Percentiles rank a stretch among this genome's conserved stretches.
These are phyloP conservation scores for Fusarium sp. DNA, from an alignment of 2,329 filamentous ascomycete genomes.

Conservation along the genomic window DNA sequence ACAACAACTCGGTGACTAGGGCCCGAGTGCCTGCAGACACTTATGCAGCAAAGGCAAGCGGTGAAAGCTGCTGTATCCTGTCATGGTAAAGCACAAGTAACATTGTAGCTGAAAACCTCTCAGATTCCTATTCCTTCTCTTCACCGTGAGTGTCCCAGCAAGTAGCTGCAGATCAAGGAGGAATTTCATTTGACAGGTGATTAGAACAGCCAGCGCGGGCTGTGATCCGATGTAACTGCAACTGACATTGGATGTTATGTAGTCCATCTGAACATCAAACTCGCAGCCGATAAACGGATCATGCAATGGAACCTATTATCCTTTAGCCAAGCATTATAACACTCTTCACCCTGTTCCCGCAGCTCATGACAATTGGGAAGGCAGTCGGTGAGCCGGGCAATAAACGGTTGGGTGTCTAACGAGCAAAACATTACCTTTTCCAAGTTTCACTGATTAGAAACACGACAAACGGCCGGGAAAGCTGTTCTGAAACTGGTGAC, in stretches of 20 bases:
- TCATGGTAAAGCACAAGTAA: slow-evolving; percentile 24
- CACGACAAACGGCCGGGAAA: slow-evolving; percentile 4
- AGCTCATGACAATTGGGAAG: slow-evolving; percentile 20
- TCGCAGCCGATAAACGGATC: slow-evolving; percentile 26
- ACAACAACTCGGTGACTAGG: slow-evolving; percentile 28
- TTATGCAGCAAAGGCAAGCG: slow-evolving; percentile 42
- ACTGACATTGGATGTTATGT: slow-evolving; percentile 14
- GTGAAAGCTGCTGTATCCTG: slow-evolving; percentile 35
- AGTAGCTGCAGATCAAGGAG: slow-evolving; percentile 25
- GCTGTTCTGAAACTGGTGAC: slow-evolving; percentile 7
- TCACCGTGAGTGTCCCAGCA: slow-evolving; percentile 16
- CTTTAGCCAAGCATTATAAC: slow-evolving; percentile 13
- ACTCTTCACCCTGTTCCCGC: slow-evolving; percentile 1
- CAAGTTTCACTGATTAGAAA: slow-evolving; percentile 6
- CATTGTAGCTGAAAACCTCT: slow-evolving; percentile 9
- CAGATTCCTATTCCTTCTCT: slow-evolving; percentile 6
- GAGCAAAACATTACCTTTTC: slow-evolving; percentile 4
- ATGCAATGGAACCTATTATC: slow-evolving; percentile 20
- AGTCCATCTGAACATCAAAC: slow-evolving; percentile 9
- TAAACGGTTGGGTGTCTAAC: neutral
- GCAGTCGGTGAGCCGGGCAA: slow-evolving; percentile 14
- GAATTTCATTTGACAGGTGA: slow-evolving; percentile 18
- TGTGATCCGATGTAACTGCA: slow-evolving; percentile 11
- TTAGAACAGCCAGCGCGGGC: slow-evolving; percentile 31
- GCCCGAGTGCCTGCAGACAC: slow-evolving; percentile 37